Percentiles rank a stretch among this genome's conserved stretches.
phyloP scores from a whole-genome alignment of 371 early-diverging fungal species.

The Phascolomyces articulosus region DNA sequence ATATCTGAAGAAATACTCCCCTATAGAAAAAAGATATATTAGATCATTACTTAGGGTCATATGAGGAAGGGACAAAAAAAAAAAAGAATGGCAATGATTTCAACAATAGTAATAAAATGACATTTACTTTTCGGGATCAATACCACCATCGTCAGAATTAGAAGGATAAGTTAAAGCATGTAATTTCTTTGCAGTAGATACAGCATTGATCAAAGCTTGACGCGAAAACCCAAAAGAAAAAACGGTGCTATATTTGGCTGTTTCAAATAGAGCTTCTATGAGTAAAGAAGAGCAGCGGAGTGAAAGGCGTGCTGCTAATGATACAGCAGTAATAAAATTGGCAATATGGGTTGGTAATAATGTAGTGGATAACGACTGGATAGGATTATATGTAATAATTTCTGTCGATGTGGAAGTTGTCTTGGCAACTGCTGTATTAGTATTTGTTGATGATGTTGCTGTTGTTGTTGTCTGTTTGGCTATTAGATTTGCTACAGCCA shows the following conservation, averaged over 20 bases:
- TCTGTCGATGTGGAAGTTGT: neutral
- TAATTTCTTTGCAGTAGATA: constrained; percentile 58
- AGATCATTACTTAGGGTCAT: too few relatives aligned
- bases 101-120: constrained; percentile 1
- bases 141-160: constrained; percentile 8
- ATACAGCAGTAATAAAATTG: constrained; percentile 37
- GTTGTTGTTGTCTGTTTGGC: neutral
- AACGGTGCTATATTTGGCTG: constrained; percentile 62
- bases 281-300: constrained; percentile 44
- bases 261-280: constrained; percentile 60
- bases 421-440: neutral
- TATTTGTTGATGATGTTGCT: neutral
- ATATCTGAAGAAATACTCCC: constrained; percentile 58
- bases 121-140: constrained; percentile 21
- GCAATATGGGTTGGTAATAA: constrained; percentile 50
- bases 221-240: constrained; percentile 61
- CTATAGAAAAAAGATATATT: too few relatives aligned
- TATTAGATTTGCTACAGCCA: neutral
- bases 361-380: constrained; percentile 27
- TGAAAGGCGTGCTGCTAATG: constrained; percentile 47
- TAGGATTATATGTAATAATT: neutral
- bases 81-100: too few relatives aligned
- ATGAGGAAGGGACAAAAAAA: too few relatives aligned
- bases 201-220: constrained; percentile 57
- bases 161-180: constrained; percentile 39